These are phyloP conservation scores for Euphorbia lathyris DNA, from an alignment of 345 rosid genomes.

Conservation along the genomic window DNA sequence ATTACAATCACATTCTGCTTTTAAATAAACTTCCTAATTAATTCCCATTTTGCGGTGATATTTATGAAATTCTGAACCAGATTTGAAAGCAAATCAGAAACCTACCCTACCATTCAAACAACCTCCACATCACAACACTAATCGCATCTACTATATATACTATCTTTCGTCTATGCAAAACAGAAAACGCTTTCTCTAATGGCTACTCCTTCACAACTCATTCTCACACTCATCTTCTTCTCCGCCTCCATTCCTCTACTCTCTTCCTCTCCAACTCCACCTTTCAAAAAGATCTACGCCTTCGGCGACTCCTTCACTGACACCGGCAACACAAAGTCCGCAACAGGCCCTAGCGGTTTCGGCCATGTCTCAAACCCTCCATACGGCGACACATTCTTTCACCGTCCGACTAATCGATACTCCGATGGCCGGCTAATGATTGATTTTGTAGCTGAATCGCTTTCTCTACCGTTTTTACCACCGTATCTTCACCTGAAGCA, in stretches of 20 bases:
- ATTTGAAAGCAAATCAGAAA: too few relatives aligned
- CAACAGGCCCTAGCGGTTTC: slow-evolving; percentile 65
- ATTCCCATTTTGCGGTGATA: too few relatives aligned
- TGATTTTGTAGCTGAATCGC: slow-evolving; percentile 68
- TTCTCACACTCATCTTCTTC: slow-evolving; percentile 19
- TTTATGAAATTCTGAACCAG: too few relatives aligned
- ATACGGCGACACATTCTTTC: slow-evolving; percentile 77
- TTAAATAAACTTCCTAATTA: too few relatives aligned
- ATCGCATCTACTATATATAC: too few relatives aligned
- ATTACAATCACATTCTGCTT: too few relatives aligned
- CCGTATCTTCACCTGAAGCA: slow-evolving; percentile 45
- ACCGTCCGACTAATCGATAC: slow-evolving; percentile 80
- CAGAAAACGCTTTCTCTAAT: background rate
- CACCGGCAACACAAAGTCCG: slow-evolving; percentile 80
- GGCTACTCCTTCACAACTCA: slow-evolving; percentile 19
- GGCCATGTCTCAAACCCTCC: slow-evolving; percentile 77
- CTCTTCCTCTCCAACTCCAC: slow-evolving; percentile 19
- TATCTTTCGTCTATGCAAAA: too few relatives aligned
- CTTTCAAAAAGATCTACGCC: slow-evolving; percentile 74
- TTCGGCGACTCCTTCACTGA: slow-evolving; percentile 94
- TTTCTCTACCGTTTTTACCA: slow-evolving; percentile 70
- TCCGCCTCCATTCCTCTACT: slow-evolving; percentile 4
- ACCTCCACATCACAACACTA: too few relatives aligned
- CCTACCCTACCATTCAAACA: too few relatives aligned
- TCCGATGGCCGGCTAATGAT: slow-evolving; percentile 85